These are phyloP conservation scores for Psilocybe tampanensis DNA, from an alignment of 768 basidiomycete species.

Conservation along the genomic window DNA sequence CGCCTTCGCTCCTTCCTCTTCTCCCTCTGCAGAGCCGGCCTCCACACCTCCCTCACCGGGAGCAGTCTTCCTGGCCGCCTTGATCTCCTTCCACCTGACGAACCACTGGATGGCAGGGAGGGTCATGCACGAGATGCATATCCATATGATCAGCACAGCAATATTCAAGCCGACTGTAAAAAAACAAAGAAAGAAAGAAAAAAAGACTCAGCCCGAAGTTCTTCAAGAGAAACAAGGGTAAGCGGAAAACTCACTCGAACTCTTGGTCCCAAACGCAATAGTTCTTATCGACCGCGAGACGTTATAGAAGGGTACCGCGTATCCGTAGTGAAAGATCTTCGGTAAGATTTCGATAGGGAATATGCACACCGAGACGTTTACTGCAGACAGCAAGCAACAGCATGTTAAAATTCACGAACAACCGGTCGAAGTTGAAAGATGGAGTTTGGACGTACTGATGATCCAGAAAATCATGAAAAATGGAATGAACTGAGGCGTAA, in stretches of 20 bases:
- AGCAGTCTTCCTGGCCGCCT: neutral
- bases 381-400: too few species aligned
- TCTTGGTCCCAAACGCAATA: constrained; percentile 68
- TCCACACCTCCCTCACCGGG: neutral
- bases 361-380: constrained; percentile 61
- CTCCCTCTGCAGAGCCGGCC: too few species aligned
- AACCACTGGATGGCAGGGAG: constrained; percentile 53
- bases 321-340: constrained; percentile 63
- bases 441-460: constrained; percentile 57
- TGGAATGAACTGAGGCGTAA: constrained; percentile 58
- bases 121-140: constrained; percentile 53
- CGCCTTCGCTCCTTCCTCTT: too few species aligned
- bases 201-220: neutral
- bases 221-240: too few species aligned
- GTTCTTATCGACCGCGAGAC: constrained; percentile 60
- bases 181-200: neutral
- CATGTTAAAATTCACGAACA: too few species aligned
- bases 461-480: constrained; percentile 75
- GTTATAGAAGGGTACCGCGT: constrained; percentile 74
- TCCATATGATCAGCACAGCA: constrained; percentile 60
- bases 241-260: constrained; percentile 57
- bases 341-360: constrained; percentile 65
- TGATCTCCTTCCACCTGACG: constrained; percentile 25
- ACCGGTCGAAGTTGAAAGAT: too few species aligned
- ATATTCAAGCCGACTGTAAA: constrained; percentile 61